A percentile compares a stretch with the other conserved stretches of the same genome.
Evolutionary conservation across 164 flowering plant species (phyloP).

Genomic region (Chimonanthus praecox): DNA sequence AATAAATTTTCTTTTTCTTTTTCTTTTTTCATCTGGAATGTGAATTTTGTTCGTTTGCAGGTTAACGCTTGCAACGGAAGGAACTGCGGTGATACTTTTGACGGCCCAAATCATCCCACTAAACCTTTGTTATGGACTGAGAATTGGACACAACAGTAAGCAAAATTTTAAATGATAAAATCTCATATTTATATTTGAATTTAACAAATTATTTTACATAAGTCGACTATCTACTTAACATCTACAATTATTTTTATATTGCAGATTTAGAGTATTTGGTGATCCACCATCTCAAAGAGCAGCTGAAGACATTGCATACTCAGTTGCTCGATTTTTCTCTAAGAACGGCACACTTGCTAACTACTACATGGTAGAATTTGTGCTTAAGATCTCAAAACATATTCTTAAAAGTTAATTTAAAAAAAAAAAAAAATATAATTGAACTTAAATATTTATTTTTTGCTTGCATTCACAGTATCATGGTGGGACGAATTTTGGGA

Average conservation of each 20-base stretch:
- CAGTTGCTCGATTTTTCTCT: constrained; percentile 80
- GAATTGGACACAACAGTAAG: constrained; percentile 97
- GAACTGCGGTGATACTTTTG: constrained; percentile 86
- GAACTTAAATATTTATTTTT: not conserved
- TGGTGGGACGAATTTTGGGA: constrained; percentile 78
- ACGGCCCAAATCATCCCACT: constrained; percentile 70
- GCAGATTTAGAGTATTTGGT: constrained; percentile 78
- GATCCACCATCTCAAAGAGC: constrained; percentile 89
- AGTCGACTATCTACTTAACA: too few species aligned
- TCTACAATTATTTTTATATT: too few species aligned
- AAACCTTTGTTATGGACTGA: constrained; percentile 92
- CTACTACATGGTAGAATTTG: constrained; percentile 70
- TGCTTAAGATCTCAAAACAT: not conserved
- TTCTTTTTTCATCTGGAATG: not conserved
- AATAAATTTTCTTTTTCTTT: not conserved
- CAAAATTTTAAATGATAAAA: too few species aligned
- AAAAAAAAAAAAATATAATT: not conserved
- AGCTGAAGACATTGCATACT: constrained; percentile 79
- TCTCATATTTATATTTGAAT: too few species aligned
- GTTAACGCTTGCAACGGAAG: constrained; percentile 95
- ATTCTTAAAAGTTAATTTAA: not conserved
- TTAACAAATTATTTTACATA: too few species aligned
- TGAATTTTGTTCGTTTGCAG: constrained; percentile 20
- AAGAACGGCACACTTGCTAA: constrained; percentile 70
- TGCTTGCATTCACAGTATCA: constrained; percentile 40